Conservation (phyloP, 805 yeast genomes). For the Ogataea neopini region DNA sequence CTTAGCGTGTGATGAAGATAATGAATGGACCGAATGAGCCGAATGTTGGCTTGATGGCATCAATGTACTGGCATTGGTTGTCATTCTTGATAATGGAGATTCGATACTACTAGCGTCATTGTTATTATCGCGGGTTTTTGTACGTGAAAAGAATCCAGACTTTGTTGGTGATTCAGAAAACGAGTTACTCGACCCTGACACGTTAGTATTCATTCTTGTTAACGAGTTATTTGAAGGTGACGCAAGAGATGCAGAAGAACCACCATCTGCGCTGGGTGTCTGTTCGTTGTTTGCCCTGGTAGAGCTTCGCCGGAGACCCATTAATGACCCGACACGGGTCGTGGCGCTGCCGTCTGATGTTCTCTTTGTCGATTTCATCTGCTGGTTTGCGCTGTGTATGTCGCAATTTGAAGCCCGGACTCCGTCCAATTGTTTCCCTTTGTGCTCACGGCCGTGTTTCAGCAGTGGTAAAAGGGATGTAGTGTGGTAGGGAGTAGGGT, state of each 20-base stretch:
- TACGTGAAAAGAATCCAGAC: slow-evolving; percentile 21
- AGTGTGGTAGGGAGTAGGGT: not conserved
- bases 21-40: slow-evolving; percentile 30
- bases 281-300: slow-evolving; percentile 3
- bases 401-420: not conserved
- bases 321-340: slow-evolving; percentile 23
- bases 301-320: slow-evolving; percentile 26
- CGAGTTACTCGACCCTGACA: slow-evolving; percentile 14
- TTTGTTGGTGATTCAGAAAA: slow-evolving; percentile 27
- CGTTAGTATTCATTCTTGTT: slow-evolving; percentile 22
- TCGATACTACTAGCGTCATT: slow-evolving; percentile 26
- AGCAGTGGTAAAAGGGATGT: no score
- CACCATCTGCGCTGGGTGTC: not conserved
- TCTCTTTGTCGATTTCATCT: slow-evolving; percentile 22
- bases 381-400: not conserved
- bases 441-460: not conserved
- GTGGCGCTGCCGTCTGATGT: slow-evolving; percentile 15
- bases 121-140: slow-evolving; percentile 13
- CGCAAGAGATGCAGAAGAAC: slow-evolving; percentile 11
- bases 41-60: slow-evolving; percentile 18
- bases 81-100: slow-evolving; percentile 29
- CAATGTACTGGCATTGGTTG: slow-evolving; percentile 27
- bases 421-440: slow-evolving; percentile 1
- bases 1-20: slow-evolving; percentile 32
- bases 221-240: slow-evolving; percentile 9